Evolutionary conservation across 73 alveolate species (phyloP).

Genomic region (Paramecium sexaurelia): DNA sequence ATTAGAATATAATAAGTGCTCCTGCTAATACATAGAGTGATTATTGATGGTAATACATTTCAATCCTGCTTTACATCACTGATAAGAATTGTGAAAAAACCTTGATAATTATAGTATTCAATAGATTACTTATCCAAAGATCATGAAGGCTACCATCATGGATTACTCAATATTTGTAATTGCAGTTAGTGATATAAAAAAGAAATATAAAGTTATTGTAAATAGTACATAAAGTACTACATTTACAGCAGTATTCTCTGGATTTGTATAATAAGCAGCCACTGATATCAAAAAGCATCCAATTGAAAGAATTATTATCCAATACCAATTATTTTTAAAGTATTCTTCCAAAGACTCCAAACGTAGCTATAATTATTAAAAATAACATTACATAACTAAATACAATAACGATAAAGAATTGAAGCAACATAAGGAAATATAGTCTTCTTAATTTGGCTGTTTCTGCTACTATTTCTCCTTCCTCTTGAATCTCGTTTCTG

Average conservation of each 20-base stretch:
- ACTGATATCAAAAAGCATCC: neutral
- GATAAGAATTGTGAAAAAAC: slow-evolving; percentile 8
- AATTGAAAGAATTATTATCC: neutral
- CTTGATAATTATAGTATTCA: neutral
- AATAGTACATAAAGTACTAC: neutral
- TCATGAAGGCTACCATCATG: slow-evolving; percentile 42
- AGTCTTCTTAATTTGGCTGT: slow-evolving; percentile 11
- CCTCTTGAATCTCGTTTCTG: slow-evolving; percentile 40
- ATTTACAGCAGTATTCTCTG: neutral
- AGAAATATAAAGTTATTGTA: neutral
- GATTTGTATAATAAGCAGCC: neutral
- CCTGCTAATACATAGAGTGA: slow-evolving; percentile 30
- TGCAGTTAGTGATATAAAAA: neutral
- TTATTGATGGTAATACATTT: neutral
- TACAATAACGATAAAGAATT: neutral
- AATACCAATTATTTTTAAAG: neutral
- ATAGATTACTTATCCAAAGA: neutral
- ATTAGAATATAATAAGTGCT: neutral
- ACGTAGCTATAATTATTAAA: neutral
- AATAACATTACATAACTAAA: neutral
- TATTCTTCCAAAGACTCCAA: neutral
- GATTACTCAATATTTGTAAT: slow-evolving; percentile 19
- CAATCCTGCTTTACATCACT: neutral
- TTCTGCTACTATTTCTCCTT: slow-evolving; percentile 19
- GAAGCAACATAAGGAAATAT: neutral